Evolutionary conservation across 2,329 filamentous ascomycete genomes (phyloP).

Genomic region (Decorospora gaudefroyi): DNA sequence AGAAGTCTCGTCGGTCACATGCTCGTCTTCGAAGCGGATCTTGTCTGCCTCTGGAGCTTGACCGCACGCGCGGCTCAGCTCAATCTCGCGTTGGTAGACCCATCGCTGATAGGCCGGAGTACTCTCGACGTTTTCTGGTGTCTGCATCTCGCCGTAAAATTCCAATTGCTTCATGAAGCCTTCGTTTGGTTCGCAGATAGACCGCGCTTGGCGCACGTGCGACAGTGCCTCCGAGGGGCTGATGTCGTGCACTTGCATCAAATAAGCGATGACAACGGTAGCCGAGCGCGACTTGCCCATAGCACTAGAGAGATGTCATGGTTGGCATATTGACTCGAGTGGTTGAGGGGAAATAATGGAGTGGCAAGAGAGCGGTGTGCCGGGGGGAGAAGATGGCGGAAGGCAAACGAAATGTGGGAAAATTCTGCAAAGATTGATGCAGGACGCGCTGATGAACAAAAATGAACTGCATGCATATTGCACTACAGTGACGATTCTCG

Average conservation of each 20-base stretch:
- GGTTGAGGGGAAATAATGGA: constrained; percentile 26
- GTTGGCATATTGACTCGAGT: constrained; percentile 44
- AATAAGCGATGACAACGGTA: constrained; percentile 79
- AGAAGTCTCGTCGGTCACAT: constrained; percentile 49
- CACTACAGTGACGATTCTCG: constrained; percentile 10
- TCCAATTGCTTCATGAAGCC: constrained; percentile 90
- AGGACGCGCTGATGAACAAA: constrained; percentile 32
- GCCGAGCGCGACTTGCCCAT: constrained; percentile 96
- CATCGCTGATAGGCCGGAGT: constrained; percentile 81
- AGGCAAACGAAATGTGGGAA: constrained; percentile 19
- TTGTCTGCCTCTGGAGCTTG: constrained; percentile 75
- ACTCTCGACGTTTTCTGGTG: constrained; percentile 68
- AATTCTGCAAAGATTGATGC: constrained; percentile 17
- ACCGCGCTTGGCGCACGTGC: constrained; percentile 70
- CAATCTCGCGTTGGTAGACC: constrained; percentile 68
- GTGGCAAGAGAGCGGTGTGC: constrained; percentile 48
- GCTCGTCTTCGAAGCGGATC: constrained; percentile 80
- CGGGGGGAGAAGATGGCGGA: constrained; percentile 18
- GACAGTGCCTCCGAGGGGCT: constrained; percentile 67
- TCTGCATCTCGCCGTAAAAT: constrained; percentile 86
- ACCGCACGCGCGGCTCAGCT: constrained; percentile 70
- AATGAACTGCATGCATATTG: constrained; percentile 14
- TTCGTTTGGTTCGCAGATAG: constrained; percentile 83
- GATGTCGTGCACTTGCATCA: constrained; percentile 65
- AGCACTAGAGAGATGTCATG: constrained; percentile 63